These are phyloP conservation scores for Arabidopsis hybrid DNA, from an alignment of 441 rosid species.

Conservation along the genomic window DNA sequence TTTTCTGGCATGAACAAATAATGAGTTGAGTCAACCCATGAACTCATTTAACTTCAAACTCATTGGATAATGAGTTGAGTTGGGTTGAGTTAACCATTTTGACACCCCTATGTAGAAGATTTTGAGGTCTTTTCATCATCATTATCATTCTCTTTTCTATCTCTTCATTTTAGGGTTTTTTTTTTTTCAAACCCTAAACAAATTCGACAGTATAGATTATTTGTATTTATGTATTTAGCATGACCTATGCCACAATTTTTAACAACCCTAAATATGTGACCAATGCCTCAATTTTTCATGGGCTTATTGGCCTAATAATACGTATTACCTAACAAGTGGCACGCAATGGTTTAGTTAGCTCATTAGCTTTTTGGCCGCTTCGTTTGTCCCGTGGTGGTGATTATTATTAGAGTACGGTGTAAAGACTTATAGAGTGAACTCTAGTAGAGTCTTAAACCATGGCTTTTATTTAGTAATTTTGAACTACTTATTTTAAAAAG, in stretches of 20 bases:
- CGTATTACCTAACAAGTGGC: neutral
- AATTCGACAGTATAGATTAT: too few relatives aligned
- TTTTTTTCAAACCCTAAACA: neutral
- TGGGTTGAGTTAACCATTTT: too few relatives aligned
- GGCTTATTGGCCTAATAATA: neutral
- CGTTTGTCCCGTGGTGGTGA: neutral
- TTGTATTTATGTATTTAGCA: too few relatives aligned
- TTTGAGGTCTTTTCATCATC: neutral
- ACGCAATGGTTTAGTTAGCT: neutral
- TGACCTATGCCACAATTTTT: too few relatives aligned
- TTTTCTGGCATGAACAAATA: too few relatives aligned
- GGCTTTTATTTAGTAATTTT: neutral
- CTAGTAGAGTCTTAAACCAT: neutral
- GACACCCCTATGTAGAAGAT: neutral
- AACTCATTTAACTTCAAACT: too few relatives aligned
- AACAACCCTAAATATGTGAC: too few relatives aligned
- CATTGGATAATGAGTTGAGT: too few relatives aligned
- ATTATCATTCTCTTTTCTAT: neutral
- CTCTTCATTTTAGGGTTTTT: neutral
- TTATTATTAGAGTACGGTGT: too few relatives aligned
- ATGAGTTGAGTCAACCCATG: too few relatives aligned
- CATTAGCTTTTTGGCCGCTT: neutral
- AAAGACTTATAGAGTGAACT: neutral
- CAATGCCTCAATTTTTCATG: neutral
- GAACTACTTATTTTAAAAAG: neutral